These are phyloP conservation scores for Uronychia setigera DNA, from an alignment of 73 alveolate species.

Conservation along the genomic window DNA sequence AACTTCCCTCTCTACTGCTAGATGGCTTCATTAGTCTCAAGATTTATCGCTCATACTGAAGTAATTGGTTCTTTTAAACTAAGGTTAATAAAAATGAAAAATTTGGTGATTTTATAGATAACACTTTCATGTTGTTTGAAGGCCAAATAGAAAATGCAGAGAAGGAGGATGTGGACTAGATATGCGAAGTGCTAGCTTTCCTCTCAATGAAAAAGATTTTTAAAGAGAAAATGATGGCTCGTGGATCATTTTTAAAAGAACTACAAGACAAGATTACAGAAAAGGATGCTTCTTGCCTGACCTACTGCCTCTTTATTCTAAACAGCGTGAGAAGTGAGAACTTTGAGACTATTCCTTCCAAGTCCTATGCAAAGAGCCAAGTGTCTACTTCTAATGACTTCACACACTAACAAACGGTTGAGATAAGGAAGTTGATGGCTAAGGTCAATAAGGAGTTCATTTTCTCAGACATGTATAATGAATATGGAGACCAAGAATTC, in stretches of 20 bases:
- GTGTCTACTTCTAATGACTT: not conserved
- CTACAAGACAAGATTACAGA: not conserved
- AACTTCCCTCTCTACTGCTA: not conserved
- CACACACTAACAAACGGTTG: slow-evolving; percentile 2
- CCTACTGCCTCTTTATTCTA: not conserved
- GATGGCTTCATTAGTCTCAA: not conserved
- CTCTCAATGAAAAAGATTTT: not conserved
- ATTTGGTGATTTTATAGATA: not conserved
- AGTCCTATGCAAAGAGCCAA: slow-evolving; percentile 4
- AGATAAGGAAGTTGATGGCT: not conserved
- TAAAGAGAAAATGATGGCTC: not conserved
- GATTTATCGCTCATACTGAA: not conserved
- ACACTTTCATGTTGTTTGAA: no score
- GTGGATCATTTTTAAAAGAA: no score
- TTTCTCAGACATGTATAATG: not conserved
- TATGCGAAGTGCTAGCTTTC: not conserved
- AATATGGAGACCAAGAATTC: not conserved
- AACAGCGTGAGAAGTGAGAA: not conserved
- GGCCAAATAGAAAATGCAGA: not conserved
- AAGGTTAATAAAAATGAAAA: not conserved
- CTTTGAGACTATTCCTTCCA: slow-evolving; percentile 8
- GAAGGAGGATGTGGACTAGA: not conserved
- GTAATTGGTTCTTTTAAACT: not conserved
- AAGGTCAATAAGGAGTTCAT: not conserved
- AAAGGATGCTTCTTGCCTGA: not conserved